Percentiles rank a stretch among this genome's conserved stretches.
Evolutionary conservation across 2,329 filamentous ascomycete species (phyloP).

Genomic region (Ampelomyces quisqualis): DNA sequence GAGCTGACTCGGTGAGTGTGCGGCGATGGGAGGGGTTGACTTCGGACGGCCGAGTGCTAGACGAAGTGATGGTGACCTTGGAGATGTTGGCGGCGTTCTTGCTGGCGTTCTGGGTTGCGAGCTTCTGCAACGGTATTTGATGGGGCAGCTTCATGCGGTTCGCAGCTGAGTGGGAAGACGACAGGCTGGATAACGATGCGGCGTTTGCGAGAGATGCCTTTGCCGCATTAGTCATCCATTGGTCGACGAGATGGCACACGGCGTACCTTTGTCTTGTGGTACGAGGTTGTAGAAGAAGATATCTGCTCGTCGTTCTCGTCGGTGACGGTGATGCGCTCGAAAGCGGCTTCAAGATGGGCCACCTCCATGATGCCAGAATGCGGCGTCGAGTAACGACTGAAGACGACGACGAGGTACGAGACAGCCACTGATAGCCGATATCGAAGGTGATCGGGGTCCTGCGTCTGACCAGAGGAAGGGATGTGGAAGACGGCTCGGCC

Average conservation of each 20-base stretch:
- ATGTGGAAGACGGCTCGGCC: slow-evolving; percentile 1
- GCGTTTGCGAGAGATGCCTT: slow-evolving; percentile 52
- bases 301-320: slow-evolving; percentile 74
- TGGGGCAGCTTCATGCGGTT: slow-evolving; percentile 71
- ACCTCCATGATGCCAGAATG: slow-evolving; percentile 60
- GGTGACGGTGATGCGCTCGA: slow-evolving; percentile 85
- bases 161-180: slow-evolving; percentile 43
- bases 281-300: slow-evolving; percentile 54
- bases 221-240: slow-evolving; percentile 19
- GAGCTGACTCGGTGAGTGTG: slow-evolving; percentile 52
- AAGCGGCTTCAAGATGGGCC: slow-evolving; percentile 77
- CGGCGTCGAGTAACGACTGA: slow-evolving; percentile 4
- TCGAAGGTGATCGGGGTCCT: slow-evolving; percentile 11
- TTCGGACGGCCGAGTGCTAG: slow-evolving; percentile 50
- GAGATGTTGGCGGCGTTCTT: slow-evolving; percentile 51
- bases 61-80: slow-evolving; percentile 64
- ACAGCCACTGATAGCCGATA: no score
- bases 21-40: slow-evolving; percentile 42
- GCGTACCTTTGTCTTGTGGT: slow-evolving; percentile 75
- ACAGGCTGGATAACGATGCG: slow-evolving; percentile 52
- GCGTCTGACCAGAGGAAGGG: slow-evolving; percentile 6
- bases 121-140: slow-evolving; percentile 77
- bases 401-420: not conserved
- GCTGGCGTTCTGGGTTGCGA: slow-evolving; percentile 73
- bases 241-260: slow-evolving; percentile 7